These are phyloP conservation scores for Peronosclerospora sorghi DNA, from an alignment of 352 stramenopile genomes.

Conservation along the genomic window DNA sequence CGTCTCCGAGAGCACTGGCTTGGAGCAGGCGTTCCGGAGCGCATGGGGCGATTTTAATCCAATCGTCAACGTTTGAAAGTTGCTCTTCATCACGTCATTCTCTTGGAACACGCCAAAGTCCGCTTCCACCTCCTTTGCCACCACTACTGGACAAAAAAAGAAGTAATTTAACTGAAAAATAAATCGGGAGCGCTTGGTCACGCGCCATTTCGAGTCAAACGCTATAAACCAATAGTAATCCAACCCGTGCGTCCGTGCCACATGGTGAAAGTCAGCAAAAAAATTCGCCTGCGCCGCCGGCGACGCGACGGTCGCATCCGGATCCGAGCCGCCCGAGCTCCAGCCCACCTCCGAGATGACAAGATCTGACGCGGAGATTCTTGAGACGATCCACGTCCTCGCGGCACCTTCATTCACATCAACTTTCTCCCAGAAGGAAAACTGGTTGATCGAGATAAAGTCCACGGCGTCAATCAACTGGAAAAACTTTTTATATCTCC, in stretches of 20 bases:
- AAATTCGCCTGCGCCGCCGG: constrained; percentile 49
- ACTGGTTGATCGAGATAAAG: constrained; percentile 79
- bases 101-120: constrained; percentile 55
- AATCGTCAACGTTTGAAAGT: too few species aligned
- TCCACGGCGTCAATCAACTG: too few species aligned
- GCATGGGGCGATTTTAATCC: too few species aligned
- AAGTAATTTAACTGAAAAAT: too few species aligned
- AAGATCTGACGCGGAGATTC: constrained; percentile 37
- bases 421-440: too few species aligned
- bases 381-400: too few species aligned
- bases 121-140: constrained; percentile 43
- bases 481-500: too few species aligned
- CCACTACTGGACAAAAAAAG: constrained; percentile 28
- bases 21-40: constrained; percentile 21
- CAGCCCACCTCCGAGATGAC: constrained; percentile 67
- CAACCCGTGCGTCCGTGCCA: constrained; percentile 33
- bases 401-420: too few species aligned
- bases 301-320: constrained; percentile 23
- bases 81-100: too few species aligned
- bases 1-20: constrained; percentile 27
- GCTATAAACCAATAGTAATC: constrained; percentile 77
- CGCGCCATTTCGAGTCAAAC: too few species aligned
- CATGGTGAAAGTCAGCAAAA: constrained; percentile 56
- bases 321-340: constrained; percentile 32
- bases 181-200: constrained; percentile 48